Evolutionary conservation across 2,329 filamentous ascomycete genomes (phyloP), one percentile per base, ranked within the genome.

Genomic region (Emmonsiellopsis sp.): DNA sequence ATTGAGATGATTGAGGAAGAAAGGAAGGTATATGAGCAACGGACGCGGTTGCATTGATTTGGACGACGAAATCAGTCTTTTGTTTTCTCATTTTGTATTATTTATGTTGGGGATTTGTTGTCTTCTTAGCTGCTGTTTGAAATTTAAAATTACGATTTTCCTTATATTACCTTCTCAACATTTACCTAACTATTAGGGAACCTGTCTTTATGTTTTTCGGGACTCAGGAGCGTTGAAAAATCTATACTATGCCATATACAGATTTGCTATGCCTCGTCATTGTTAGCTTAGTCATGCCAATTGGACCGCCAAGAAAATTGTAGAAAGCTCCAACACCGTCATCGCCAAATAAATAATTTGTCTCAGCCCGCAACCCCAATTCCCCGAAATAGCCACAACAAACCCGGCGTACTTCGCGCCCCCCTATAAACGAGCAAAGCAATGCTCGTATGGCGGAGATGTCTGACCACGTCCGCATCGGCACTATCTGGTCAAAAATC

Each of bases 1-100:
- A 75, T 77, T 58, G 74, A 76, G 46, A 74, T 76, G 68, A 75
- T 77, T 57, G 74, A 76, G 55, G 74, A 77, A 55, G 74, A 77
- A 55, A 67, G 71, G 43, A 69, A 68, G 53, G 71, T 63, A 3
- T 74, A 73, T 60, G 64, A 66, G 36, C 60, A 67, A 45, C 63
- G 61, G 52, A 33, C 9, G 6, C 31, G 36, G 10, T 17, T 31
- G 13, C 17, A 36, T 7, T 56, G 49, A 56, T 51, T 45, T 13
- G 10, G 31, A 50, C 36, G 42, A 13, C 27, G 11, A 32, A n/a
- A 42, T 50, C 14, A n/a, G 6, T 14, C 14, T 42, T 43, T 32
- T 42, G 9, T 21, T 36, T 47, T 17, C 27, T 9, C 17, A 14
- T 32, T 46, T 46, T 45, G 9, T 52, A 21, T 52, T 32, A 34